Evolutionary conservation across 2,329 filamentous ascomycete species (phyloP), one percentile per base, ranked within the genome.

Genomic region (Alternaria incomplexa): DNA sequence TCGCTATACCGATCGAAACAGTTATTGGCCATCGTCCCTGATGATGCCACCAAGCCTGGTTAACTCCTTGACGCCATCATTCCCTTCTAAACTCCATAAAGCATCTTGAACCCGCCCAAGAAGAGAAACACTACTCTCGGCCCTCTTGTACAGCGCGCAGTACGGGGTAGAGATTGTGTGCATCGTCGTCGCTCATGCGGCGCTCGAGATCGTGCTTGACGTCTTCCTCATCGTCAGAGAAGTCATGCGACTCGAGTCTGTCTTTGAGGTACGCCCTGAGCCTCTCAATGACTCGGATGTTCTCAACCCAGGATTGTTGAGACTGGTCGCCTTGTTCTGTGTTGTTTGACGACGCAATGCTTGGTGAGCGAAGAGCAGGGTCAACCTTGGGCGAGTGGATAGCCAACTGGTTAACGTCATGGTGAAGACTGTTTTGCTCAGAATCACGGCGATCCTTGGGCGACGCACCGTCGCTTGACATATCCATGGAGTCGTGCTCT

Each of bases 201-300:
- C 71, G 73, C 51, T 76, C 72, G 17, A 72, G 71, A 45, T 71
- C 66, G 7, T 71, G 66, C 13, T 71, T 64, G 12, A 73, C 74
- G 6, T 80, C 78, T 22, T 79, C 75, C 20, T 72, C 70, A 12
- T 78, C 73, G 10, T 75, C 76, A 5, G 79, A 77, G n/a, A 73
- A 67, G 57, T 88, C 85, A 36, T 84, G 84, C 44, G 80, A 78
- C 62, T 86, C 82, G 22, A 90, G 80, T 56, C 85, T 81, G 52
- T 86, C 83, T 58, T 85, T 84, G 68, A 90, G 83, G 76, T 86
- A 86, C 20, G 84, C 83, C 46, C 88, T 83, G 36, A 90, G 82
- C 54, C 84, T 83, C 78, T 90, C 88, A 28, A 90, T 86, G 10
- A 88, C 83, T n/a, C 88, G 86, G 58, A 89, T 87, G 77, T 89